Conservation (phyloP, 495 filamentous ascomycete species). For the Penicillium simplicissimum region DNA sequence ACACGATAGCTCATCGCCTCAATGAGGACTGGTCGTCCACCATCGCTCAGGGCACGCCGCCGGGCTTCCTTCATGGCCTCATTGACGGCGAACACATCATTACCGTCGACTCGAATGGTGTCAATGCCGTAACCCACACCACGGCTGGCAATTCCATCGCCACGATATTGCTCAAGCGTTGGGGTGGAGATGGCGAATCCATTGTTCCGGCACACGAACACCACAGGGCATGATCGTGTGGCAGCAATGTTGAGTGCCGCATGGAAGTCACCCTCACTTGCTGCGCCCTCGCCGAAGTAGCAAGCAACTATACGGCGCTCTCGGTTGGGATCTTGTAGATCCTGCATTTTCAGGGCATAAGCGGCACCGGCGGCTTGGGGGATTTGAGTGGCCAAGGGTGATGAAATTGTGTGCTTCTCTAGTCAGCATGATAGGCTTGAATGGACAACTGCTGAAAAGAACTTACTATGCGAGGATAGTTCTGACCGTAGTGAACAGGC, state of each 20-base stretch:
- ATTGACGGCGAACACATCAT: slow-evolving; percentile 93
- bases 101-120: slow-evolving; percentile 94
- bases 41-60: slow-evolving; percentile 71
- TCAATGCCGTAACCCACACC: slow-evolving; percentile 98
- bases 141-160: slow-evolving; percentile 92
- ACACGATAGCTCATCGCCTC: slow-evolving; percentile 99
- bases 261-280: slow-evolving; percentile 96
- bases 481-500: slow-evolving; percentile 94
- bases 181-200: slow-evolving; percentile 95
- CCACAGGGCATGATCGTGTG: slow-evolving; percentile 83
- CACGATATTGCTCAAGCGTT: slow-evolving; percentile 93
- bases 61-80: slow-evolving; percentile 80
- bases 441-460: background rate
- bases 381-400: slow-evolving; percentile 90
- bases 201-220: slow-evolving; percentile 98
- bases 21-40: slow-evolving; percentile 79
- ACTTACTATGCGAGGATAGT: slow-evolving; percentile 75
- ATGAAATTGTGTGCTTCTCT: slow-evolving; percentile 84
- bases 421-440: background rate
- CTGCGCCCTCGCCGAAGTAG: slow-evolving; percentile 98
- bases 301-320: slow-evolving; percentile 75
- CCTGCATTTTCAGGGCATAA: slow-evolving; percentile 89
- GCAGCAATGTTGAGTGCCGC: slow-evolving; percentile 95
- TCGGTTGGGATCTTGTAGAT: slow-evolving; percentile 65
- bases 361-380: slow-evolving; percentile 93